phyloP scores from a whole-genome alignment of 2,329 filamentous ascomycete species.

The Pyrenophora seminiperda region DNA sequence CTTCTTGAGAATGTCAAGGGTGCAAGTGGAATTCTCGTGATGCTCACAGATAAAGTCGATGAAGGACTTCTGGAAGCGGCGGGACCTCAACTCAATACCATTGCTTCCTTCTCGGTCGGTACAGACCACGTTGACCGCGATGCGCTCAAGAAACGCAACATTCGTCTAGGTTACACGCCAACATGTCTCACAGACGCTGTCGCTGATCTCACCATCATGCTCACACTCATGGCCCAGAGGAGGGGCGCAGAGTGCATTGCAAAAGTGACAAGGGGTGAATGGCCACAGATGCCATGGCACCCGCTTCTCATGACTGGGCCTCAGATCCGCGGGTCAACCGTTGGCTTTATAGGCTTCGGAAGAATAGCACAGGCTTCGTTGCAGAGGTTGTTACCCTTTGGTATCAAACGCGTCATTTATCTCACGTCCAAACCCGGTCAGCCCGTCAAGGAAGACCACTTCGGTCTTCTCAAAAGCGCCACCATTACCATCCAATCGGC shows the following conservation, averaged over 20 bases:
- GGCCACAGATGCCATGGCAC: conserved; percentile 41
- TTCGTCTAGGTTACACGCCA: conserved; percentile 40
- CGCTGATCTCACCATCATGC: conserved; percentile 39
- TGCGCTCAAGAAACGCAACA: conserved; percentile 31
- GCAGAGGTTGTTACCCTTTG: conserved; percentile 35
- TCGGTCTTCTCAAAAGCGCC: conserved; percentile 23
- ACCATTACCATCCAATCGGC: conserved; percentile 30
- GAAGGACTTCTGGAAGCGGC: conserved; percentile 32
- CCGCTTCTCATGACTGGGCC: conserved; percentile 39
- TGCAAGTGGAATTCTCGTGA: conserved; percentile 34
- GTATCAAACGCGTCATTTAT: conserved; percentile 33
- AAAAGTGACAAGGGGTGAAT: conserved; percentile 33
- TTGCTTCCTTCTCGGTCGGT: conserved; percentile 42
- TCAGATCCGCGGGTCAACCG: conserved; percentile 28
- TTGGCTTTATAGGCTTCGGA: conserved; percentile 40
- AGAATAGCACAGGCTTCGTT: conserved; percentile 37
- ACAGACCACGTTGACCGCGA: conserved; percentile 37
- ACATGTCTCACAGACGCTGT: conserved; percentile 40
- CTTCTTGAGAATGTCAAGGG: conserved; percentile 33
- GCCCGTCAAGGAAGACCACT: conserved; percentile 32
- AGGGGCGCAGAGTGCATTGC: conserved; percentile 35
- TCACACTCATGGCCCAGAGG: conserved; percentile 41
- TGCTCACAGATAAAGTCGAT: conserved; percentile 37
- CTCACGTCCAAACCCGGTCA: conserved; percentile 35
- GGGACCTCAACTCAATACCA: conserved; percentile 29